Conservation (phyloP, 257 asterid genomes). For the Henckelia pumila region DNA sequence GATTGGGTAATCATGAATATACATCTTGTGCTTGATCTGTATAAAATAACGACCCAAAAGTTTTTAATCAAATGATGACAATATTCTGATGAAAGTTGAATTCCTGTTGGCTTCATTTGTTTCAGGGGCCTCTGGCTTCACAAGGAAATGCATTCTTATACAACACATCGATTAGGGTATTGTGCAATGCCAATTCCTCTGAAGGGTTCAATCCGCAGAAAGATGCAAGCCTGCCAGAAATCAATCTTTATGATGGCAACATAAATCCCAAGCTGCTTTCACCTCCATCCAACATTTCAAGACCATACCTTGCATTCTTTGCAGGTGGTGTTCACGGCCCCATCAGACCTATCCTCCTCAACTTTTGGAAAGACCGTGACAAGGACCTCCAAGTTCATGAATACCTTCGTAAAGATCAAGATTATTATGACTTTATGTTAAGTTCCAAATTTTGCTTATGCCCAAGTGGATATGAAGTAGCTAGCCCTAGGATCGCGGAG, state of each 20-base stretch:
- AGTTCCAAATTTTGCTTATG: constrained; percentile 48
- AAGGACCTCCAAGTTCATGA: constrained; percentile 43
- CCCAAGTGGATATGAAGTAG: constrained; percentile 73
- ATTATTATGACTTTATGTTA: constrained; percentile 42
- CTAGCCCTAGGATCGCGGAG: constrained; percentile 59
- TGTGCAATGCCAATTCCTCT: constrained; percentile 63
- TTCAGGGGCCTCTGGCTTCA: constrained; percentile 51
- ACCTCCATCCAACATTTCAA: constrained; percentile 27
- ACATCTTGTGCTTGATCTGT: background rate
- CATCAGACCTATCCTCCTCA: constrained; percentile 36
- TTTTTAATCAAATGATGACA: no score
- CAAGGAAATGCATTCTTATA: constrained; percentile 26
- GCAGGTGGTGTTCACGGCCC: constrained; percentile 67
- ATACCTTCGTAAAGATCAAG: constrained; percentile 38
- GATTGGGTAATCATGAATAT: constrained; percentile 67
- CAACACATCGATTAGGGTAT: constrained; percentile 44
- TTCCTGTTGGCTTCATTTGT: background rate
- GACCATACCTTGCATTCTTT: constrained; percentile 48
- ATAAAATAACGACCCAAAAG: no score
- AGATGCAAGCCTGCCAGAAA: constrained; percentile 56
- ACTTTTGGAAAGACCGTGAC: constrained; percentile 41
- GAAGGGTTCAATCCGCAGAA: constrained; percentile 54
- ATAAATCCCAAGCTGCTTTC: constrained; percentile 26
- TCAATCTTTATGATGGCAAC: constrained; percentile 25
- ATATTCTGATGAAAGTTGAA: background rate